phyloP scores from a whole-genome alignment of 2,329 filamentous ascomycete genomes.

The Cladobotryum mycophilum region DNA sequence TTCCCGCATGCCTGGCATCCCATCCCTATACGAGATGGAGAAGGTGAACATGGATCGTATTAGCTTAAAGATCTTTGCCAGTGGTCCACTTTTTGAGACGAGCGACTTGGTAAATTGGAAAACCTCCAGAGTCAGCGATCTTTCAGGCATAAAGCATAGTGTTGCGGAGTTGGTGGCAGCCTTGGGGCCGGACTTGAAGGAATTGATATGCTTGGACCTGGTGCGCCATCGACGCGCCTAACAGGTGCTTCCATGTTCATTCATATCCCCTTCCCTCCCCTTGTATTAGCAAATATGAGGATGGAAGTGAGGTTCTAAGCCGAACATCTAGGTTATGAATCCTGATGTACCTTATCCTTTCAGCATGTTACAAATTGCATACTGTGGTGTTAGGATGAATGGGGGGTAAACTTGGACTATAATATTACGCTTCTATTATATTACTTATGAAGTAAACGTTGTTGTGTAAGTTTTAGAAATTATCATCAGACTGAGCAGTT shows the following conservation, averaged over 20 bases:
- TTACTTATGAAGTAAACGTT: too few species aligned
- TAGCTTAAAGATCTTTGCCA: conserved; percentile 42
- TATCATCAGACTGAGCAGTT: too few species aligned
- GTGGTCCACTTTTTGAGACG: conserved; percentile 33
- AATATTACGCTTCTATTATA: too few species aligned
- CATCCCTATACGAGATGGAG: conserved; percentile 47
- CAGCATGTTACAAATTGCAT: too few species aligned
- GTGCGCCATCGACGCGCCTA: conserved; percentile 2
- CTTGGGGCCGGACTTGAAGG: conserved; percentile 54
- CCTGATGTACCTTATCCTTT: too few species aligned
- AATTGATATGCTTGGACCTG: conserved; percentile 54
- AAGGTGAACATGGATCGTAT: conserved; percentile 54
- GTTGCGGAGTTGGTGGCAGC: conserved; percentile 63
- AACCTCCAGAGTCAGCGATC: conserved; percentile 41
- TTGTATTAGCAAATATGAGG: not conserved
- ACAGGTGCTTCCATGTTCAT: not conserved
- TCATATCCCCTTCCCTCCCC: not conserved
- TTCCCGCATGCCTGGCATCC: conserved; percentile 62
- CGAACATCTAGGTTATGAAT: too few species aligned
- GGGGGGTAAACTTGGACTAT: too few species aligned
- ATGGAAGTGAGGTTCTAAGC: not conserved
- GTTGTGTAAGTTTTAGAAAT: too few species aligned
- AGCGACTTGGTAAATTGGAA: conserved; percentile 57
- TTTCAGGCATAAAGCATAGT: conserved; percentile 49
- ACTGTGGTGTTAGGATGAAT: too few species aligned